Conservation (phyloP, 495 filamentous ascomycete genomes). For the Penicillium crystallinum region DNA sequence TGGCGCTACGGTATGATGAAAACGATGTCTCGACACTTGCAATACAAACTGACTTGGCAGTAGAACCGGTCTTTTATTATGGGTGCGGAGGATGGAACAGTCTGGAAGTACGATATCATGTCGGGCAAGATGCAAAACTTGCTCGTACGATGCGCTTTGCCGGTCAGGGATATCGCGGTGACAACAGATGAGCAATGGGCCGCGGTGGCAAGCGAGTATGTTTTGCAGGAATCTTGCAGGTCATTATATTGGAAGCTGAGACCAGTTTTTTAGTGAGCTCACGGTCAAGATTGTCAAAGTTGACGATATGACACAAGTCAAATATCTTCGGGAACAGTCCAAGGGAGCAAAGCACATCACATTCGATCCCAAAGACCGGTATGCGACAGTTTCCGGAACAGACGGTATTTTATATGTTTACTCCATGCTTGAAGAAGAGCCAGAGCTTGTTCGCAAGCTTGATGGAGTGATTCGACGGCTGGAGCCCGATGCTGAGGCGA, state of each 20-base stretch:
- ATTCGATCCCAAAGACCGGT: constrained; percentile 76
- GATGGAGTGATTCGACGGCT: constrained; percentile 78
- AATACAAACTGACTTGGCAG: not conserved
- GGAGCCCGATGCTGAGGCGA: constrained; percentile 73
- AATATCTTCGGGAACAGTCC: constrained; percentile 72
- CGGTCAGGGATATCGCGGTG: constrained; percentile 78
- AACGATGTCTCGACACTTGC: not conserved
- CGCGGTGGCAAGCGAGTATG: constrained; percentile 90
- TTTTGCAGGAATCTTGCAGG: not conserved
- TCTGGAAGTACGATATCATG: constrained; percentile 76
- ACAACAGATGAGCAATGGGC: constrained; percentile 82
- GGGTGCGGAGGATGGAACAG: constrained; percentile 88
- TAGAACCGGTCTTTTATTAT: constrained; percentile 78
- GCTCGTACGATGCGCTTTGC: constrained; percentile 73
- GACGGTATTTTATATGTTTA: constrained; percentile 89
- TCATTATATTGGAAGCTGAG: constrained; percentile 8
- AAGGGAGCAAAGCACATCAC: constrained; percentile 85
- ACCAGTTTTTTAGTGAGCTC: constrained; percentile 54
- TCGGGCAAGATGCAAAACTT: constrained; percentile 73
- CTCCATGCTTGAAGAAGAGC: constrained; percentile 72
- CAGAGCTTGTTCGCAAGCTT: constrained; percentile 71
- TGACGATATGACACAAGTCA: constrained; percentile 66
- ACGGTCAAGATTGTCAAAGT: constrained; percentile 82
- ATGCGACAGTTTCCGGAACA: constrained; percentile 75
- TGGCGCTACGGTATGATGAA: constrained; percentile 58